Conservation (phyloP, 192 early-diverging fungal species). For the Spinellus fusiger region DNA sequence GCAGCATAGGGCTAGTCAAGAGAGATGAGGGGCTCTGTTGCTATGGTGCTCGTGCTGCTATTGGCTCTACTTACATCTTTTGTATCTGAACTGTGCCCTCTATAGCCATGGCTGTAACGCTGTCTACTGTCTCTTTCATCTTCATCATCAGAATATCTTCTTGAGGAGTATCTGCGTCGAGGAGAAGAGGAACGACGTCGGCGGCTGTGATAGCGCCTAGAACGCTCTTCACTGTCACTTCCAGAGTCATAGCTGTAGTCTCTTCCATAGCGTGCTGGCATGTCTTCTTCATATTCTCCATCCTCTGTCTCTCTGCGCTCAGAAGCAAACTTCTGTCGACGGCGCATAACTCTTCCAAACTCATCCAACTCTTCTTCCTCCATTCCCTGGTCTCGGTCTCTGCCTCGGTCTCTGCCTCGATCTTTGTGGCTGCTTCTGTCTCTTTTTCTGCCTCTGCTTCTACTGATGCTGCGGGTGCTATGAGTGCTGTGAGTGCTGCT, state of each 20-base stretch:
- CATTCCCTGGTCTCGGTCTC: neutral
- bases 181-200: conserved; percentile 1
- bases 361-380: conserved; percentile 42
- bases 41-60: too few relatives aligned
- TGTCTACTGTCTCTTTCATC: conserved; percentile 3
- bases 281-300: conserved; percentile 7
- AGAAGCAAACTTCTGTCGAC: conserved; percentile 16
- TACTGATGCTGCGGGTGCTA: too few relatives aligned
- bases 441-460: neutral
- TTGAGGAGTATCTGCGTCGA: neutral
- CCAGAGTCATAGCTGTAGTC: neutral
- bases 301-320: conserved; percentile 14
- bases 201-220: neutral
- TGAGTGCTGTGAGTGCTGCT: too few relatives aligned
- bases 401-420: neutral
- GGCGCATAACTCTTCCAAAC: conserved; percentile 27
- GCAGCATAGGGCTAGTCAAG: conserved; percentile 33
- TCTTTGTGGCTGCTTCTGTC: neutral
- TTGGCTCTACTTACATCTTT: neutral
- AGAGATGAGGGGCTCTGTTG: neutral
- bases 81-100: conserved; percentile 10
- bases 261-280: neutral
- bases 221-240: neutral
- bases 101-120: conserved; percentile 1
- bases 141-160: conserved; percentile 11